Base-by-base conservation (phyloP, 371 early-diverging fungal species). In the Mucor mucedo region DNA sequence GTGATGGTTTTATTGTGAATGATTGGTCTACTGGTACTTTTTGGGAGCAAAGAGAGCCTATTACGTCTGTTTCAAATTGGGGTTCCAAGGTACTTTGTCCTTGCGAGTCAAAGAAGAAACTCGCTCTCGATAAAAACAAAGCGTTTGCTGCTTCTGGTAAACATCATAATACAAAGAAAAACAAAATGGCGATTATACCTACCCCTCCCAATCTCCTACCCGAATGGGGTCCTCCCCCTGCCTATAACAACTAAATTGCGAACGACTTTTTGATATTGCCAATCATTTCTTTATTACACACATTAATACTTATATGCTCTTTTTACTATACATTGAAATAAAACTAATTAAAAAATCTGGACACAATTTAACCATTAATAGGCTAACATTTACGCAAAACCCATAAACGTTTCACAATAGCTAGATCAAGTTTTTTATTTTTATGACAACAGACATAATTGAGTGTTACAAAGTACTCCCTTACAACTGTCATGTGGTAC, bases 1-100 rank as follows among this genome's bases (percentile, higher is more conserved):
- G 74, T 50, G 91, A 78, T 63, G 74, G 77, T 55, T 56, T 38
- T 40, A 38, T 40, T 9, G 40, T 35, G 14, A 39, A 60, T 32
- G 44, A 16, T 10, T 68, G 30, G 32, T 28, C 62, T 35, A 42
- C 57, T 32, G 53, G 66, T 33, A 62, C 70, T 5, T 58, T 76
- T 58, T 79, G 76, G 76, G 67, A 72, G 30, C 79, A 79, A 57
- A 60, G 76, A 11, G 68, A 72, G 42, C 60, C 71, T 2, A 76
- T 79, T 52, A 76, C 79, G 4, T 64, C 55, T 28, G 62, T 58
- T n/a, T 50, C 62, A 14, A 55, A 63, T 2, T 79, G 79, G 79
- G 76, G 76, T 2, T 50, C 64, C 3, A 76, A 72, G 30, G 13
- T 55, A 2, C 66, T 62, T 9, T 79, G 79, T 66, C 76, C 76